Base-by-base conservation (phyloP, 306 rosid genomes). In the Ziziphus jujuba region DNA sequence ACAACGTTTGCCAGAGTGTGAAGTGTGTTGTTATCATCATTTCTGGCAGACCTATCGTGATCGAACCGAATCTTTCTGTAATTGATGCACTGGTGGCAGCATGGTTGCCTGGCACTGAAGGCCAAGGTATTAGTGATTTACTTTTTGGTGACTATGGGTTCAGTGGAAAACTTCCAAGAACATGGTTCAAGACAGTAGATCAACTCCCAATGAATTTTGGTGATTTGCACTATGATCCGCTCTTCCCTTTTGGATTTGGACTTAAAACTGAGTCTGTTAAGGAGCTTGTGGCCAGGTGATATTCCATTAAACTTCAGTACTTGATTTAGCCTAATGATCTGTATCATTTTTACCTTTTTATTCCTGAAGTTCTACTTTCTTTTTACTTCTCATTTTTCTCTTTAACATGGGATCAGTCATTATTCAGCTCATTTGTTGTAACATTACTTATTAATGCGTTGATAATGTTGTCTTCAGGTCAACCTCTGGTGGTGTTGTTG, bases 91-190 rank as follows among this genome's bases (percentile, higher is more conserved):
- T 90, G 66, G 89, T 93, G 53, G 97, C 95, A 7, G 96, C 96
- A 52, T 93, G 99, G 99, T 77, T 93, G 78, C 99, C 99, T 0
- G 97, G 97, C 50, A 76, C 90, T 0, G 97, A 93, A 64, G 99
- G 99, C 72, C 95, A 80, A 75, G 99, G 99, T 20, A 81, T 93
- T 71, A 69, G 90, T 6, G 99, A 90, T 77, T 87, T 82, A 63
- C 97, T 93, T 50, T 93, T 76, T 51, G 97, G 96, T 50, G 96
- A 88, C 71, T 75, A 84, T 67, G 99, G 92, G 36, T 93, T 90
- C 78, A 88, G 75, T 11, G 97, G 97, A 48, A 90, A 90, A 72
- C 95, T 90, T 73, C 74, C 99, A 10, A 86, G 97, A 70, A 90
- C 99, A 54, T 93, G 97, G 99, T 90, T 93, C 75, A 85, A 77